Base-by-base conservation (phyloP, 2,329 filamentous ascomycete genomes). In the Chaetomiaceae sp. region DNA sequence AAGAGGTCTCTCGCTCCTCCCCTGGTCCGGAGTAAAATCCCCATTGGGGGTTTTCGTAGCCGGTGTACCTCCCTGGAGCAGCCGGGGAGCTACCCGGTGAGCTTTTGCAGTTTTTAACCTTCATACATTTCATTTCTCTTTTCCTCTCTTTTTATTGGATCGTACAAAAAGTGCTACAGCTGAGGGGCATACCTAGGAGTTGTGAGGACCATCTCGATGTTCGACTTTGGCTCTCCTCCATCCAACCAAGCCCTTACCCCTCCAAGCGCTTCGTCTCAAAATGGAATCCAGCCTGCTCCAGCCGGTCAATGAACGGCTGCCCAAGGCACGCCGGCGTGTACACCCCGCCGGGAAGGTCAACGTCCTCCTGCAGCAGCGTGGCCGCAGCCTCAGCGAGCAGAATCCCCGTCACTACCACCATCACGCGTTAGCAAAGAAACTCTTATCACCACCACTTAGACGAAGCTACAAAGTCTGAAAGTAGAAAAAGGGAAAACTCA, bases 291-390 rank as follows among this genome's bases (percentile, higher is more conserved):
- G 73, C 77, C 31, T 76, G 73, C 33, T 79, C 72, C 37, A 89
- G 63, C 14, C 84, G 75, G 63, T 89, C 81, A 55, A 90, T 72
- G 63, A 82, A 87, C 9, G 75, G 71, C 60, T 85, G 82, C 1
- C 88, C 88, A 2, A 91, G 71, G 50, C 81, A 87, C 0, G 87
- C 85, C 0, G 88, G 83, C 1, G 88, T 91, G 57, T 88, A 81
- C 22, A 89, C 43, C 0, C 62, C 72, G 3, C 87, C 87, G 1
- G 75, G 75, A 12, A 89, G 70, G 33, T 76, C 68, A 12, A 81
- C 70, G 14, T 61, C 55, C 36, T 87, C 84, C 54, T 85, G 75
- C 15, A 90, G 71, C 29, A 91, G 72, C 0, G 83, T 82, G 36
- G 80, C 71, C 4, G 86, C 87, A 12, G 79, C 87, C 62, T 89